Base-by-base conservation (phyloP, 2,329 filamentous ascomycete species). In the Fusarium annulatum region DNA sequence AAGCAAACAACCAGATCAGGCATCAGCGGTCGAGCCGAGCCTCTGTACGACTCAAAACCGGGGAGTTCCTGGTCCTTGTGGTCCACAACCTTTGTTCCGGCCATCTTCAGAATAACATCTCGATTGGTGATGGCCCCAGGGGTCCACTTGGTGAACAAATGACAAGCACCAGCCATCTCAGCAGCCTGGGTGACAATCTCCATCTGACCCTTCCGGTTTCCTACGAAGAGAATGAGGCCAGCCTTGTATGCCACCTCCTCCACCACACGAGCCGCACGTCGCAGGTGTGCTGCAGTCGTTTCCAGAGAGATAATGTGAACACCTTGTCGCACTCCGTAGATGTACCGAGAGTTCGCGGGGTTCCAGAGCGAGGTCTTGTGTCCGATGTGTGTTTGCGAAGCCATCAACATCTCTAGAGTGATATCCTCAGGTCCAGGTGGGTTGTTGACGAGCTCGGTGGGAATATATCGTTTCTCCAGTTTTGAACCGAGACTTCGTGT, bases 241-340 rank as follows among this genome's bases (percentile, higher is more conserved):
- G 93, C 96, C 61, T 90, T 87, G 79, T 92, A 92, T 12, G 94
- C 90, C 4, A 98, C 94, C 79, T 95, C 94, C 79, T 95, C 91
- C 4, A 98, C 94, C 8, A 99, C 91, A 77, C 95, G 93, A n/a
- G 95, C 94, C 9, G 96, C 95, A 57, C 96, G 91, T n/a, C 96
- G 91, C 62, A 99, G 88, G 83, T 98, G 92, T 21, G 95, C 92
- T 19, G 95, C 94, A 38, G 94, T 98, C 68, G 91, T 88, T 81
- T 99, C 96, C 7, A 98, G 91, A 15, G 92, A 93, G 82, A 99
- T 97, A 81, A 99, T 95, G 84, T 98, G 96, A 69, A 97, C 92
- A 21, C 93, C 94, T 76, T 96, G 89, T 49, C 96, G 89, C 70
- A 97, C 90, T 77, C 96, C 96, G 81, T 94, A 95, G 81, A 99